A percentile compares a stretch with the other conserved stretches of the same genome.
phyloP scores from a whole-genome alignment of 495 filamentous ascomycete genomes.

The Amorphotheca resinae region DNA sequence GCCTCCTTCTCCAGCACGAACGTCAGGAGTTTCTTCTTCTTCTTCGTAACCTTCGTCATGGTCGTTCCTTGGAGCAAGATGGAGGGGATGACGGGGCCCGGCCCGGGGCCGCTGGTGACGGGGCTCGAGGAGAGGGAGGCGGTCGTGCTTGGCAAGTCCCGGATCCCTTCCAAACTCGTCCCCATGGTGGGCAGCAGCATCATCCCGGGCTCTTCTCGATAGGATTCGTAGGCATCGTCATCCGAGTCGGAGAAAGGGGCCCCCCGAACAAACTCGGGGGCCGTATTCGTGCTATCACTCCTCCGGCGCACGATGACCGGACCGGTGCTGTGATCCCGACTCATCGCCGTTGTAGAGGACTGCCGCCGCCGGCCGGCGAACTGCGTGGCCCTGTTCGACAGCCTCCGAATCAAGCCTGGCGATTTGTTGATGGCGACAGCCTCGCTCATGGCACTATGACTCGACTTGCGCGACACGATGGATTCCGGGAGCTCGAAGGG shows the following conservation, averaged over 20 bases:
- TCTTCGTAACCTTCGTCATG: conserved; percentile 73
- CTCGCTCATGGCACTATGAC: conserved; percentile 39
- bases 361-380: conserved; percentile 39
- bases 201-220: conserved; percentile 11
- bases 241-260: conserved; percentile 53
- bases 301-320: conserved; percentile 77
- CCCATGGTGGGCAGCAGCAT: background rate
- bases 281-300: conserved; percentile 70
- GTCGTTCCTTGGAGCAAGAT: conserved; percentile 61
- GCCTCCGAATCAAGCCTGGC: conserved; percentile 26
- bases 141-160: conserved; percentile 25
- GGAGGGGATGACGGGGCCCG: conserved; percentile 59
- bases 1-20: conserved; percentile 70
- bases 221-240: conserved; percentile 37
- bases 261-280: conserved; percentile 38
- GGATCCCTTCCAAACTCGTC: conserved; percentile 17
- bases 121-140: conserved; percentile 27
- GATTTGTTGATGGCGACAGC: conserved; percentile 37
- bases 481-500: conserved; percentile 46
- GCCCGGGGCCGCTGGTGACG: conserved; percentile 19
- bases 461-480: conserved; percentile 28
- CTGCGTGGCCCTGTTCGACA: conserved; percentile 18
- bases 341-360: conserved; percentile 59
- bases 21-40: conserved; percentile 56
- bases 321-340: conserved; percentile 74